Base-by-base conservation (phyloP, 78 protist genomes). In the Diacronema lutheri region DNA sequence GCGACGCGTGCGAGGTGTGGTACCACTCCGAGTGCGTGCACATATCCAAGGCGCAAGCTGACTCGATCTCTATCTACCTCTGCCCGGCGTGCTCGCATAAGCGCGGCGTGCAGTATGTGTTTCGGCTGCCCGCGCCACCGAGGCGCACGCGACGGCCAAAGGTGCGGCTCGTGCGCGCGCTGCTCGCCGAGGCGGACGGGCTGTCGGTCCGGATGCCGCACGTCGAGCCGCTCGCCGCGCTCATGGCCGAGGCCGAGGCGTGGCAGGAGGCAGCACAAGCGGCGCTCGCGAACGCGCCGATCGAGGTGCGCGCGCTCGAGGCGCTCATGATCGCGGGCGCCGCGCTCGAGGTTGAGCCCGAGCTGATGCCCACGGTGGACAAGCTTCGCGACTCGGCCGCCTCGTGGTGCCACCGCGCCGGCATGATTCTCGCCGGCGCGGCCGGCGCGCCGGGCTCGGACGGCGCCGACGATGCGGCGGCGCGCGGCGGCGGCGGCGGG, bases 1-100 rank as follows among this genome's bases (percentile, higher is more conserved):
- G 77, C 50, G 77, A 69, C 77, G 11, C 20, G 37, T 69, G 77
- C 55, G 56, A 40, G 37, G n/a, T 29, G 16, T 69, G 77, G 77
- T 69, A 69, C 50, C 77, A 69, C 50, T 44, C 41, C 20, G 41
- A 44, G 33, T 69, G 77, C 77, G 77, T 69, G n/a, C 41, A 46
- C 26, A 56, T 69, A 20, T 16, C 35, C 19, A 69, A 69, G 77
- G 56, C 46, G 77, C 41, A 12, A 26, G 77, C 57, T 5, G 77
- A 69, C 56, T 4, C 77, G 50, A 4, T 69, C 26, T 29, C 5
- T 3, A 46, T 12, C 35, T 69, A 38, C 55, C 37, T 40, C 19
- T 69, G 77, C 77, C 77, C 77, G 31, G 21, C 10, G 56, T 69
- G 77, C 77, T 20, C 77, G 56, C 19, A 3, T 12, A 14, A 5